A percentile compares a stretch with the other conserved stretches of the same genome.
phyloP scores from a whole-genome alignment of 768 basidiomycete species.

The Phallus indusiatus region DNA sequence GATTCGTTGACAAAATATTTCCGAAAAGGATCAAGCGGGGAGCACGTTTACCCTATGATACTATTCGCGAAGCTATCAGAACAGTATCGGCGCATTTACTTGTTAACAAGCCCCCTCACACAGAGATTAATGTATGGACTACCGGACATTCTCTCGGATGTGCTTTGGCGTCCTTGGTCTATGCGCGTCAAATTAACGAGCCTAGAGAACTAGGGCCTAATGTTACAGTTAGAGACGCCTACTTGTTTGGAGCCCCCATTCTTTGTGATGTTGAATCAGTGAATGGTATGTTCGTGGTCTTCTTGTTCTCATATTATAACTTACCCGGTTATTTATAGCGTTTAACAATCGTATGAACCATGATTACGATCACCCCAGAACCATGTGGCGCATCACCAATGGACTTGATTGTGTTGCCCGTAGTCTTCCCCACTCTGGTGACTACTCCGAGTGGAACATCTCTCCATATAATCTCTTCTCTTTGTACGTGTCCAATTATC shows the following conservation, averaged over 20 bases:
- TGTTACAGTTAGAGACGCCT: constrained; percentile 14
- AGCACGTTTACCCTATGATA: constrained; percentile 14
- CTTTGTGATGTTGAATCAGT: constrained; percentile 15
- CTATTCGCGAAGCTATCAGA: constrained; percentile 13
- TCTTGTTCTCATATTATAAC: neutral
- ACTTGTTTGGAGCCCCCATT: constrained; percentile 15
- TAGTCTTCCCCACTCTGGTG: constrained; percentile 12
- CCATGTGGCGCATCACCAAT: constrained; percentile 15
- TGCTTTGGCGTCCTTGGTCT: constrained; percentile 15
- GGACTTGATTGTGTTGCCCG: constrained; percentile 12
- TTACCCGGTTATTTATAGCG: neutral
- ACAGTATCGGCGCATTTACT: constrained; percentile 11
- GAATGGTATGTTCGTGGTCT: constrained; percentile 3
- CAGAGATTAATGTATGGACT: constrained; percentile 15
- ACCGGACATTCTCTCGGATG: constrained; percentile 16
- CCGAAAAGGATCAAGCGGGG: constrained; percentile 11
- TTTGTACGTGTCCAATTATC: constrained; percentile 1
- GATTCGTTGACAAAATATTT: constrained; percentile 14
- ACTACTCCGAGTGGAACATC: constrained; percentile 11
- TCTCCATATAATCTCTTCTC: constrained; percentile 15
- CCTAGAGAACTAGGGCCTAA: constrained; percentile 10
- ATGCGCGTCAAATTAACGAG: constrained; percentile 14
- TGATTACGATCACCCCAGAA: constrained; percentile 11
- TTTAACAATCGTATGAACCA: constrained; percentile 16
- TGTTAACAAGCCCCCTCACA: constrained; percentile 9